Base-by-base conservation (phyloP, 2,329 filamentous ascomycete species). In the Trichophyton verrucosum region DNA sequence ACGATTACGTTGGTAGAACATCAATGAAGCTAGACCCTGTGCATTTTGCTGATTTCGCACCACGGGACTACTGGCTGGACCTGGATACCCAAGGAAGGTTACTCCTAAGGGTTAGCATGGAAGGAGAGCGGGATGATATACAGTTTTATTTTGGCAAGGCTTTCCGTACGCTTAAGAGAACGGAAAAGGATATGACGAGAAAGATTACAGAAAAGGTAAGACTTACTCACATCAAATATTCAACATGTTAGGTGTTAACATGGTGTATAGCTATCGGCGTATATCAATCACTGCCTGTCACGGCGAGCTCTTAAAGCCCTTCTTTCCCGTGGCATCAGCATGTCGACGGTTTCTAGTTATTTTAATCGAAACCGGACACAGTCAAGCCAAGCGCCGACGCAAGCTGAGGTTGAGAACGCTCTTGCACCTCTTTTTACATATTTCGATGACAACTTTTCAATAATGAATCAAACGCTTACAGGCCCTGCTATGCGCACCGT, bases 71-170 rank as follows among this genome's bases (percentile, higher is more conserved):
- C 72, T 99, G 94, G 94, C 83, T 99, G 17, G 92, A 97, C 70
- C 82, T 99, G 55, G 94, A 99, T 72, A 96, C 92, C 0, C 94
- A 99, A 73, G 94, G 94, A 6, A 83, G 92, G 58, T 75, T 99
- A 36, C 76, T 99, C 61, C 82, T 99, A 59, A 84, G 92, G 64
- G 91, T 99, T 59, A 96, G 91, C 71, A 99, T 99, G 94, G 94
- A 99, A 76, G 94, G 94, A 58, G 94, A 99, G 75, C 84, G 94
- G 64, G 94, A 99, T 71, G 94, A 99, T 71, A 99, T 99, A 62
- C 89, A 96, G 69, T 99, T 99, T 74, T 92, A 96, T 70, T 97
- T 97, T 74, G 94, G 91, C 68, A 97, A 96, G 75, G 89, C 94
- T 27, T 99, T 99, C 77, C 84, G 94, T 55, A 90, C 92, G 63